These are phyloP conservation scores for Metschnikowia arizonensis DNA, from an alignment of 805 yeast genomes.

Conservation along the genomic window DNA sequence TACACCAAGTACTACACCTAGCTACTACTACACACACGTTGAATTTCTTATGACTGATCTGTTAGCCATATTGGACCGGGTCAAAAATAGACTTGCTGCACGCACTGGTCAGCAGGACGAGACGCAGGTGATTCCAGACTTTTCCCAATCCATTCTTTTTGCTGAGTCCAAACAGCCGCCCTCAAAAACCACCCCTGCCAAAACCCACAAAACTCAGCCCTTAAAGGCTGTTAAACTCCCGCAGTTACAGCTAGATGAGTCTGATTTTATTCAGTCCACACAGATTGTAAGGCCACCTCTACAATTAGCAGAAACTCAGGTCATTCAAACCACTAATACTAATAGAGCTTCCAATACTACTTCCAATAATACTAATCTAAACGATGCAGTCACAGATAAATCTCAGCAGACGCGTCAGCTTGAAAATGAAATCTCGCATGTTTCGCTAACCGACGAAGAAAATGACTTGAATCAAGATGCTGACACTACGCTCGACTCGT, in stretches of 20 bases:
- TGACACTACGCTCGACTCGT: conserved; percentile 22
- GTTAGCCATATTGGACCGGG: conserved; percentile 21
- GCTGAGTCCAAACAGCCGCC: conserved; percentile 2
- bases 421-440: conserved; percentile 30
- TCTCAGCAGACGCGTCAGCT: conserved; percentile 15
- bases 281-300: conserved; percentile 2
- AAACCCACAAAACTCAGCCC: background rate
- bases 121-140: conserved; percentile 17
- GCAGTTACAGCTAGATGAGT: conserved; percentile 26
- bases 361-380: too few species aligned
- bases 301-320: conserved; percentile 9
- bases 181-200: conserved; percentile 1
- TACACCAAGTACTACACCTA: too few species aligned
- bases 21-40: background rate
- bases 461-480: conserved; percentile 27
- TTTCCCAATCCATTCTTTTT: conserved; percentile 15
- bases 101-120: background rate
- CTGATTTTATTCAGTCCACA: conserved; percentile 13
- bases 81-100: conserved; percentile 22
- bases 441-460: conserved; percentile 39
- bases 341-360: background rate
- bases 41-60: background rate
- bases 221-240: conserved; percentile 23
- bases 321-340: background rate
- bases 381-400: too few species aligned